phyloP scores from a whole-genome alignment of 2,329 filamentous ascomycete genomes.

The Xylaria sp. region DNA sequence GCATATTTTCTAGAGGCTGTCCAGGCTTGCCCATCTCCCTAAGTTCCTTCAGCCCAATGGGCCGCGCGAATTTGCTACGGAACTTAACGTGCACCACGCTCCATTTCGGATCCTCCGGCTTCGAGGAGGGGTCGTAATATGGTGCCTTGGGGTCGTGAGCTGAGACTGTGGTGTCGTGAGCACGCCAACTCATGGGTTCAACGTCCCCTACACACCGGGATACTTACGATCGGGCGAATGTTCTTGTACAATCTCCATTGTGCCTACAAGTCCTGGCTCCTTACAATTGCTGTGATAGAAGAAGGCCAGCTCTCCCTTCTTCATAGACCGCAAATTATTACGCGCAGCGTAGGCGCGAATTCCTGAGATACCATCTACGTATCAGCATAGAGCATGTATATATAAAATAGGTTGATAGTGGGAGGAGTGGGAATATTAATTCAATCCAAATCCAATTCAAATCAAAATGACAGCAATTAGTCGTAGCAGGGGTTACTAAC shows the following conservation, averaged over 20 bases:
- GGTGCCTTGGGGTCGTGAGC: constrained; percentile 78
- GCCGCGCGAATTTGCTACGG: constrained; percentile 79
- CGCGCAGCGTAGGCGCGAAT: constrained; percentile 66
- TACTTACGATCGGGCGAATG: constrained; percentile 79
- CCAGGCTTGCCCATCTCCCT: constrained; percentile 69
- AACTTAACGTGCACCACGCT: constrained; percentile 90
- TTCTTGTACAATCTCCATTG: constrained; percentile 89
- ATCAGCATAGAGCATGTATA: constrained; percentile 36
- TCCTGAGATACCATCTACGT: constrained; percentile 41
- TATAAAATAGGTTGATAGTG: constrained; percentile 29
- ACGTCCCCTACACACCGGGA: not conserved
- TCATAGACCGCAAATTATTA: constrained; percentile 93
- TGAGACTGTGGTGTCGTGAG: constrained; percentile 62
- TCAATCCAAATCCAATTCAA: constrained; percentile 18
- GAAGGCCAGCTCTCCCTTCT: constrained; percentile 89
- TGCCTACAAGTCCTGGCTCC: constrained; percentile 84
- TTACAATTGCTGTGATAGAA: constrained; percentile 98
- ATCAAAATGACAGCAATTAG: not conserved
- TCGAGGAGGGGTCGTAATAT: constrained; percentile 86
- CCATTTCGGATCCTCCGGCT: constrained; percentile 79
- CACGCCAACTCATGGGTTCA: not conserved
- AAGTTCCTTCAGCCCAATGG: constrained; percentile 77
- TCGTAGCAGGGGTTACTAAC: constrained; percentile 59
- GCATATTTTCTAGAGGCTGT: constrained; percentile 76
- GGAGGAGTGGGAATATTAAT: constrained; percentile 41